A percentile compares a stretch with the other conserved stretches of the same genome.
Evolutionary conservation across 2,329 filamentous ascomycete genomes (phyloP).

Genomic region (Fusarium sp.): DNA sequence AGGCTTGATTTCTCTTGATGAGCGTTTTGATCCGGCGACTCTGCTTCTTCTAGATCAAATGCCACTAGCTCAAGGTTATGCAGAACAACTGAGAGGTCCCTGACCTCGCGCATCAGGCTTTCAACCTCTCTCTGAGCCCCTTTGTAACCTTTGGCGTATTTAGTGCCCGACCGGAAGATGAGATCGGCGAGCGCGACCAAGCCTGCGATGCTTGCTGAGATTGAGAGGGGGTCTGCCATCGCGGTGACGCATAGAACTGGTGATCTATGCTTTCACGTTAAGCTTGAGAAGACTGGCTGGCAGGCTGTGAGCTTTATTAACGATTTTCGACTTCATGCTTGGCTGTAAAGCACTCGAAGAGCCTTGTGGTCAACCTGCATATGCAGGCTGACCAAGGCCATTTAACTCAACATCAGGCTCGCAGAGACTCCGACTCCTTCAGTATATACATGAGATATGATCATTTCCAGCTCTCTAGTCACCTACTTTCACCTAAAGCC

Average conservation of each 20-base stretch:
- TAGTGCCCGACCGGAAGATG: neutral
- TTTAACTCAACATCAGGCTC: neutral
- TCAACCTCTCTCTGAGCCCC: neutral
- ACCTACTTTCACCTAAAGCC: neutral
- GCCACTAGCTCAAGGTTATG: neutral
- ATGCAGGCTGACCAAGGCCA: neutral
- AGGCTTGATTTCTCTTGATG: neutral
- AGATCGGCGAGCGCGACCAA: neutral
- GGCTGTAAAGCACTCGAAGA: fast-evolving
- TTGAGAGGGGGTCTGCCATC: neutral
- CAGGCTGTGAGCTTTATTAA: fast-evolving
- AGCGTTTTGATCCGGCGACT: neutral
- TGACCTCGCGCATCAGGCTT: neutral
- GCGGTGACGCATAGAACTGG: neutral
- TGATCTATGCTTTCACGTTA: fast-evolving
- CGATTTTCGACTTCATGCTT: fast-evolving
- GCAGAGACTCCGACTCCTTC: neutral
- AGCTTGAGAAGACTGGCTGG: too few relatives aligned
- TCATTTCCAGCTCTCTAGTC: neutral
- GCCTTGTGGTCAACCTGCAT: neutral
- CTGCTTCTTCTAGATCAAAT: neutral
- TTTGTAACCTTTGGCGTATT: neutral
- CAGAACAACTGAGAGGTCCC: neutral
- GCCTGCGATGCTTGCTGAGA: neutral
- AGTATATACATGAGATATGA: too few relatives aligned